Percentiles rank a stretch among this genome's conserved stretches.
phyloP scores from a whole-genome alignment of 2,329 filamentous ascomycete genomes.

The Ophiostoma ulmi region DNA sequence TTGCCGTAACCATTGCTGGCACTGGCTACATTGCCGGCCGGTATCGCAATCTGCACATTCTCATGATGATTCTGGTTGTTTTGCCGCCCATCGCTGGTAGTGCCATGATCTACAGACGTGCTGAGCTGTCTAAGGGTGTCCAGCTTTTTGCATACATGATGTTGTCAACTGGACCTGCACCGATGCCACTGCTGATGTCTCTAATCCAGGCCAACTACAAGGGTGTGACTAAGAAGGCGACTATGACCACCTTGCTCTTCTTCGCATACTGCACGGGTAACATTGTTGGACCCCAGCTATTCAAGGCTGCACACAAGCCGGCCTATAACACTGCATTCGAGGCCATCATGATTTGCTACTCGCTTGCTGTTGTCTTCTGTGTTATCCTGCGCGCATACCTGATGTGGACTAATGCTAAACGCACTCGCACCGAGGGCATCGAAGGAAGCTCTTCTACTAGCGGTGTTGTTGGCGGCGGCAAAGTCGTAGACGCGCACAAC shows the following conservation, averaged over 20 bases:
- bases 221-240: slow-evolving; percentile 12
- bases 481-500: background rate
- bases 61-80: slow-evolving; percentile 7
- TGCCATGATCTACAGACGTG: slow-evolving; percentile 14
- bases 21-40: slow-evolving; percentile 13
- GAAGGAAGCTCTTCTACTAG: slow-evolving; percentile 4
- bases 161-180: slow-evolving; percentile 10
- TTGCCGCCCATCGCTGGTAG: slow-evolving; percentile 6
- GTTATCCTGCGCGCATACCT: slow-evolving; percentile 2
- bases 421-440: background rate
- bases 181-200: slow-evolving; percentile 9
- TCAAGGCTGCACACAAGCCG: background rate
- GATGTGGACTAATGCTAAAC: background rate
- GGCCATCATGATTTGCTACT: slow-evolving; percentile 14
- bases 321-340: background rate
- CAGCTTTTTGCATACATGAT: slow-evolving; percentile 15
- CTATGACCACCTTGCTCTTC: background rate
- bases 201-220: slow-evolving; percentile 5
- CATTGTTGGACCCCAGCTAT: slow-evolving; percentile 7
- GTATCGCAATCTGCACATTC: slow-evolving; percentile 4
- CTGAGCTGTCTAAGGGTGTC: background rate
- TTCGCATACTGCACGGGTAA: slow-evolving; percentile 14
- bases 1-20: background rate
- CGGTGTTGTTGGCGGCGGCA: slow-evolving; percentile 12
- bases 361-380: background rate